Evolutionary conservation across 2,329 filamentous ascomycete genomes (phyloP).

Genomic region (Fusarium oligoseptatum): DNA sequence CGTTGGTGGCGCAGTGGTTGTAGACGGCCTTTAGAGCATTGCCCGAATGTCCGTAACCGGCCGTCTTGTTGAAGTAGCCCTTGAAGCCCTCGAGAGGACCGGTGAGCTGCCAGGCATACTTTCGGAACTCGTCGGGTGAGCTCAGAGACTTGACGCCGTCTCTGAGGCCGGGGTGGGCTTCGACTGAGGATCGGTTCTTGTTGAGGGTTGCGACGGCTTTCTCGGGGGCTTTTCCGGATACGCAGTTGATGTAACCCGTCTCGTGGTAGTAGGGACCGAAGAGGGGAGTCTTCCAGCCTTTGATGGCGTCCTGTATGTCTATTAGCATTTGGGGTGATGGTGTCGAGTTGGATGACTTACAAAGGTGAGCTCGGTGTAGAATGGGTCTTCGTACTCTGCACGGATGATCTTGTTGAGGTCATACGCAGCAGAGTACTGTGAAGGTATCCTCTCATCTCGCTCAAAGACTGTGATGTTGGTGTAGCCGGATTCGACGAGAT

Average conservation of each 20-base stretch:
- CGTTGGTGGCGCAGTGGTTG: slow-evolving; percentile 6
- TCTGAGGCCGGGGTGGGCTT: slow-evolving; percentile 10
- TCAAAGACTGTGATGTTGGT: slow-evolving; percentile 24
- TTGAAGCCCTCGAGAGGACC: slow-evolving; percentile 11
- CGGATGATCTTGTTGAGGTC: slow-evolving; percentile 28
- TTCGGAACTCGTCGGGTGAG: slow-evolving; percentile 8
- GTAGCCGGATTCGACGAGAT: slow-evolving; percentile 12
- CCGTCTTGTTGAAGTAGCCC: slow-evolving; percentile 16
- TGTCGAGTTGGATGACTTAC: not conserved
- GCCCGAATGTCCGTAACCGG: slow-evolving; percentile 5
- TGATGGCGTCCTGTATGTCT: slow-evolving; percentile 9
- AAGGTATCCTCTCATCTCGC: slow-evolving; percentile 16
- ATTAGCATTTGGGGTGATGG: not conserved
- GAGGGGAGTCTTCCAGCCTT: slow-evolving; percentile 23
- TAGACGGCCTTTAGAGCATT: slow-evolving; percentile 11
- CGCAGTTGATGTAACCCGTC: slow-evolving; percentile 21
- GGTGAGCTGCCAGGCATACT: slow-evolving; percentile 13
- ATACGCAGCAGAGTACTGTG: slow-evolving; percentile 19
- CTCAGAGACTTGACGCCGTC: not conserved
- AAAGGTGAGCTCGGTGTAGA: slow-evolving; percentile 18
- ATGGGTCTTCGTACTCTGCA: slow-evolving; percentile 24
- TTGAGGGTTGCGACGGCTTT: slow-evolving; percentile 12
- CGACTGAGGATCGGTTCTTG: slow-evolving; percentile 6
- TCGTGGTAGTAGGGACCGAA: slow-evolving; percentile 25
- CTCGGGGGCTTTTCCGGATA: slow-evolving; percentile 15